Percentiles rank a stretch among this genome's conserved stretches.
These are phyloP conservation scores for Flaveria sonorensis DNA, from an alignment of 129 eudicot species.

Conservation along the genomic window DNA sequence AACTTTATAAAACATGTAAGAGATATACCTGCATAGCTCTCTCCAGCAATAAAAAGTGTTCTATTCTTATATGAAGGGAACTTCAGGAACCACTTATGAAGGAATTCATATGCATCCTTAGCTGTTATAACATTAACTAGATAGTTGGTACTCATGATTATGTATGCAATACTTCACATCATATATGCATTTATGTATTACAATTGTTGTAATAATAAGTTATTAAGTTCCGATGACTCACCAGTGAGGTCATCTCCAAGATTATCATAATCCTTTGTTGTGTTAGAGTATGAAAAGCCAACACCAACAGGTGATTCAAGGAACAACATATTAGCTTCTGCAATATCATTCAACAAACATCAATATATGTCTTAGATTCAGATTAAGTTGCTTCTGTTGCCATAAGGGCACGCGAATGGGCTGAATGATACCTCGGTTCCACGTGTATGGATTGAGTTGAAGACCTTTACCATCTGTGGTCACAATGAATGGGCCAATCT, in stretches of 20 bases:
- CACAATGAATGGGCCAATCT: constrained; percentile 81
- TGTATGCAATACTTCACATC: background rate
- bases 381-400: background rate
- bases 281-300: constrained; percentile 84
- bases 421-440: constrained; percentile 54
- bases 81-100: constrained; percentile 78
- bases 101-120: constrained; percentile 75
- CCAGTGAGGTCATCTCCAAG: constrained; percentile 88
- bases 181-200: background rate
- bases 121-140: constrained; percentile 44
- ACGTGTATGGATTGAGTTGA: constrained; percentile 59
- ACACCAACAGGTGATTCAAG: constrained; percentile 91
- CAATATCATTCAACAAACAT: background rate
- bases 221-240: constrained; percentile 24
- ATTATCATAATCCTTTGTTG: constrained; percentile 59
- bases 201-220: background rate
- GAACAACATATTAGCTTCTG: constrained; percentile 89
- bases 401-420: background rate
- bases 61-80: constrained; percentile 61
- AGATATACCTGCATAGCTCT: constrained; percentile 85
- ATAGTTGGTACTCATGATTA: background rate
- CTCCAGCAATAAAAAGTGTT: constrained; percentile 76
- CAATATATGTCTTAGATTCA: background rate
- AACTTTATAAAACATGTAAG: background rate
- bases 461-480: constrained; percentile 48